Base-by-base conservation (phyloP, 257 asterid species). In the Verbascum thapsus region DNA sequence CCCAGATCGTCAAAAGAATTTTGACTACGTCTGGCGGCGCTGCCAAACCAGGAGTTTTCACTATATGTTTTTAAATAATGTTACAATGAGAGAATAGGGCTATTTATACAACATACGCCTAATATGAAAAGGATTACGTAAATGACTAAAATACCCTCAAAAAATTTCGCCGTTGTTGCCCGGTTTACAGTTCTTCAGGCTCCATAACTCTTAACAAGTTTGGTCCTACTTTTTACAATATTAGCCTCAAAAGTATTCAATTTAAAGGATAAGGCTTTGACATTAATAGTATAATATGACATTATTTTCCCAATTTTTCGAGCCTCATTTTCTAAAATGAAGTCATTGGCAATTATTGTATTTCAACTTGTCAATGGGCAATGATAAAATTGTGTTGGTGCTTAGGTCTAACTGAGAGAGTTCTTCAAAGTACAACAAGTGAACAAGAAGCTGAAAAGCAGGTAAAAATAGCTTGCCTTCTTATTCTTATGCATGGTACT, bases 361-460 rank as follows among this genome's bases (percentile, higher is more conserved):
- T 53, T 34, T 76, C 2, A 2, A 1, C 5, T 5, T 26, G 32
- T 19, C 50, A 51, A 23, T 45, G 34, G 19, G 49, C 63, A 11
- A 26, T 78, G 41, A 70, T 72, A 42, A 38, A 48, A 34, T 53
- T 65, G 41, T 58, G 53, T 34, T 79, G 67, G 35, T 68, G 3
- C 58, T 38, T 73, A 89, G 99, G 99, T 74, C 81, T 92, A 90
- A 89, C 88, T 0, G 85, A 83, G 73, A 87, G 49, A 85, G 99
- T 87, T 73, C 96, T 90, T 72, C 69, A 60, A 55, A 94, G 97
- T 72, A 76, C 90, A 59, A 71, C 78, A 49, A 87, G 80, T 52
- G 97, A 80, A 72, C 69, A 69, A 71, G 97, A 94, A 73, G 99
- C 97, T 68, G 96, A 94, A 83, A 73, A 80, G 64, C 90, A 85